Base-by-base conservation (phyloP, 2,329 filamentous ascomycete species). In the Ramularia collo-cygni region DNA sequence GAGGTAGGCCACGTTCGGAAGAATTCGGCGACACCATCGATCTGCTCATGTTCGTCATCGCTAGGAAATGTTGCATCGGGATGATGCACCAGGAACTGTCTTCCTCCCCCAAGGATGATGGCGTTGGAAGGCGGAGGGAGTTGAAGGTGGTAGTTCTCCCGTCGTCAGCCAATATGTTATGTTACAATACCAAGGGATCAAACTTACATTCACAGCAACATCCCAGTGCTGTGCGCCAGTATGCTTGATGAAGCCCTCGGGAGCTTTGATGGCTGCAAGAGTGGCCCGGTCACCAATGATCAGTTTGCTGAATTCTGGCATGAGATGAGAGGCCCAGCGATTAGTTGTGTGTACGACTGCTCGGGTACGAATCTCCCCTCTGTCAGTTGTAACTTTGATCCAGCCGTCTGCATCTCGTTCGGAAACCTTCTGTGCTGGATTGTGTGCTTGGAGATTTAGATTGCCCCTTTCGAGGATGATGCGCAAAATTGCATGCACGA, bases 171-270 rank as follows among this genome's bases (percentile, higher is more conserved):
- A n/a, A 16, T 18, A 28, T 4, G 6, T 24, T 24, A 6, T 8
- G 4, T 10, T 13, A 13, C 1, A 19, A 10, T 18, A 12, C 4
- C n/a, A 29, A 13, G 18, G 17, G 10, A 10, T 2, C 1, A 8
- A 19, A 35, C 46, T 32, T 27, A 52, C 47, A 38, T 60, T 58
- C 28, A 60, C 50, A n/a, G 34, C 19, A 28, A 30, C 32, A 38
- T 58, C 57, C 54, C 55, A 61, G 17, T 61, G 58, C 39, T 61
- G 57, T 9, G 58, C 50, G 16, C 58, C 58, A 2, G 56, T 59
- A 32, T 54, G 46, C 37, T 54, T 58, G 38, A 61, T 50, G 19
- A 58, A 54, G 4, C 51, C 51, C 30, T 51, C 47, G 6, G 57
- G 58, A 2, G 56, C 55, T 43, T 58, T 57, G 41, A 61, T 49